These are phyloP conservation scores for Purpureocillium lavendulum DNA, from an alignment of 2,329 filamentous ascomycete species.

Conservation along the genomic window DNA sequence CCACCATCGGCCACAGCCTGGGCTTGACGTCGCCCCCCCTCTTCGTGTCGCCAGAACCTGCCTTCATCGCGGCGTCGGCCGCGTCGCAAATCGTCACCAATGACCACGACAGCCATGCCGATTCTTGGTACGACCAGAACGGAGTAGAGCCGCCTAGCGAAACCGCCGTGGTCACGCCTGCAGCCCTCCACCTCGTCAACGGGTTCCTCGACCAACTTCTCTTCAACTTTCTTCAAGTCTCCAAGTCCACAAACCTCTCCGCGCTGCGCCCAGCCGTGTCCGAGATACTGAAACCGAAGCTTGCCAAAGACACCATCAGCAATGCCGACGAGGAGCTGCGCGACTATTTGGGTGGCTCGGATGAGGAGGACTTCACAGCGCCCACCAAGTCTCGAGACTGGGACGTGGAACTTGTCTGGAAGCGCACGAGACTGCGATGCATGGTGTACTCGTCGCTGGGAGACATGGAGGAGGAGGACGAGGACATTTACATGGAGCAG, in stretches of 20 bases:
- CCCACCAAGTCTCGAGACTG: constrained; percentile 57
- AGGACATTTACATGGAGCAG: constrained; percentile 78
- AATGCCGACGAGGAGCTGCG: constrained; percentile 80
- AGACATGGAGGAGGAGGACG: constrained; percentile 96
- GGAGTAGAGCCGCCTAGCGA: constrained; percentile 57
- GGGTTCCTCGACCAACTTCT: constrained; percentile 88
- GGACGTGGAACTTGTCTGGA: constrained; percentile 92
- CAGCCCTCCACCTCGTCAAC: constrained; percentile 74
- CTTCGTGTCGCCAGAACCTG: constrained; percentile 65
- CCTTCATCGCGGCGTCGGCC: constrained; percentile 80
- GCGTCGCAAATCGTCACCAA: constrained; percentile 89
- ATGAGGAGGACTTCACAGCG: constrained; percentile 61
- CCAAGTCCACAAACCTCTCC: constrained; percentile 68
- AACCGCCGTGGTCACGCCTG: constrained; percentile 62
- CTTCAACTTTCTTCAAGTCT: constrained; percentile 76
- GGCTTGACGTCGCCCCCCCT: constrained; percentile 53
- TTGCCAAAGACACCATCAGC: constrained; percentile 76
- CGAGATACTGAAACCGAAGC: constrained; percentile 80
- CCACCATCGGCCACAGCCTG: constrained; percentile 48
- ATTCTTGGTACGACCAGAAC: constrained; percentile 61
- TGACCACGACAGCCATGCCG: constrained; percentile 69
- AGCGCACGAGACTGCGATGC: constrained; percentile 81
- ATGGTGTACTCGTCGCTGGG: constrained; percentile 98
- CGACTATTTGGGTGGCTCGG: constrained; percentile 75
- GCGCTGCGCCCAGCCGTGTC: constrained; percentile 73